phyloP scores from a whole-genome alignment of 345 rosid genomes.

The Eucalyptus sideroxylon region DNA sequence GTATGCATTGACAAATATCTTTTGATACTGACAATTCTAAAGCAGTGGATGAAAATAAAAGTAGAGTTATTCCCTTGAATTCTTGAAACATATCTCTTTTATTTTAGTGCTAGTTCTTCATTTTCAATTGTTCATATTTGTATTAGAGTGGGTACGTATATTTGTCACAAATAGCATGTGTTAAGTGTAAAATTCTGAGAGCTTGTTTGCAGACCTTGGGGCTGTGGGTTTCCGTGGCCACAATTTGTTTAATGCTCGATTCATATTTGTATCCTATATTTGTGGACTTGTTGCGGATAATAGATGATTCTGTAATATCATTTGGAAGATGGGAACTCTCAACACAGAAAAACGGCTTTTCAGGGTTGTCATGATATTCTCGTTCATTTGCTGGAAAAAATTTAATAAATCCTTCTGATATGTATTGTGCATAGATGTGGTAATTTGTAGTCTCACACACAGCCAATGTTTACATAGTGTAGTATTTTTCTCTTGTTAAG shows the following conservation, averaged over 20 bases:
- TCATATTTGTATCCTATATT: neutral
- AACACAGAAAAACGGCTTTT: neutral
- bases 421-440: neutral
- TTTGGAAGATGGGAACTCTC: neutral
- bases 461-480: neutral
- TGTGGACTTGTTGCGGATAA: neutral
- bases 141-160: neutral
- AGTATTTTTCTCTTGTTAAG: neutral
- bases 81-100: neutral
- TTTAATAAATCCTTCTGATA: neutral
- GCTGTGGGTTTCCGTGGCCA: neutral
- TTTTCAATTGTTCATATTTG: neutral
- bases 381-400: neutral
- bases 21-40: neutral
- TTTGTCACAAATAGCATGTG: neutral
- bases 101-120: neutral
- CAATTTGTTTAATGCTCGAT: neutral
- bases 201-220: neutral
- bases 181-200: neutral
- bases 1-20: conserved; percentile 18
- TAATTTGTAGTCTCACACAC: neutral
- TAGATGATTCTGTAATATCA: neutral
- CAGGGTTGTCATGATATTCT: neutral
- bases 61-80: neutral
- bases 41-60: neutral